phyloP scores from a whole-genome alignment of 345 rosid genomes.

The Noccaea bulbosa region DNA sequence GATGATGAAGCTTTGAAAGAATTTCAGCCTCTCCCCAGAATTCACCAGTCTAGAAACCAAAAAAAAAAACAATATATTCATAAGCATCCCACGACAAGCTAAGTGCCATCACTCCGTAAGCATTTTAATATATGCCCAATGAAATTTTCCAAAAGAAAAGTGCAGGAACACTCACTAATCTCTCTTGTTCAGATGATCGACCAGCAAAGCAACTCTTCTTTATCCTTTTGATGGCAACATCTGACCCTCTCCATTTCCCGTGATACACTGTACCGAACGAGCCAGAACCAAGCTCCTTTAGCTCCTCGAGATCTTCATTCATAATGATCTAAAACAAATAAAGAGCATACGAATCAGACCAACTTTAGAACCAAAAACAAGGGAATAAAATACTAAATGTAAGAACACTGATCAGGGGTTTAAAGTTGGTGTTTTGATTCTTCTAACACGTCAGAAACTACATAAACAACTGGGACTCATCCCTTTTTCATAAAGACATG shows the following conservation, averaged over 20 bases:
- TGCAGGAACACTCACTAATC: constrained; percentile 64
- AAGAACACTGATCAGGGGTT: not conserved
- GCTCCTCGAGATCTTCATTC: constrained; percentile 95
- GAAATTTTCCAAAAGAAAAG: not conserved
- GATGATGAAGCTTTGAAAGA: constrained; percentile 97
- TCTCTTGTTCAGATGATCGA: constrained; percentile 91
- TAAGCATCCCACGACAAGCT: constrained; percentile 4
- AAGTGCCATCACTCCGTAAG: not conserved
- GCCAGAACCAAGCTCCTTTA: constrained; percentile 93
- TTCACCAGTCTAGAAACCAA: constrained; percentile 63
- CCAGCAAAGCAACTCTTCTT: constrained; percentile 94
- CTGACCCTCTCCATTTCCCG: constrained; percentile 99
- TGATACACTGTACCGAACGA: constrained; percentile 98
- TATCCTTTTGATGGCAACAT: constrained; percentile 95
- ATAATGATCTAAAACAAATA: constrained; percentile 62
- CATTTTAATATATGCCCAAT: constrained; percentile 3
- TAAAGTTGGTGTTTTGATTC: constrained; percentile 1
- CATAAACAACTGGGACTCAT: not conserved
- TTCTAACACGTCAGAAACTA: constrained; percentile 17
- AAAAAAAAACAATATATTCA: not conserved
- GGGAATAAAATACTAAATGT: not conserved
- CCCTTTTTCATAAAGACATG: not conserved
- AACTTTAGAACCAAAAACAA: constrained; percentile 10
- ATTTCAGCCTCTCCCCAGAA: constrained; percentile 99
- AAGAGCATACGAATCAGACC: constrained; percentile 8